Evolutionary conservation across 257 asterid species (phyloP).

Genomic region (Nyctanthes arbortristis): DNA sequence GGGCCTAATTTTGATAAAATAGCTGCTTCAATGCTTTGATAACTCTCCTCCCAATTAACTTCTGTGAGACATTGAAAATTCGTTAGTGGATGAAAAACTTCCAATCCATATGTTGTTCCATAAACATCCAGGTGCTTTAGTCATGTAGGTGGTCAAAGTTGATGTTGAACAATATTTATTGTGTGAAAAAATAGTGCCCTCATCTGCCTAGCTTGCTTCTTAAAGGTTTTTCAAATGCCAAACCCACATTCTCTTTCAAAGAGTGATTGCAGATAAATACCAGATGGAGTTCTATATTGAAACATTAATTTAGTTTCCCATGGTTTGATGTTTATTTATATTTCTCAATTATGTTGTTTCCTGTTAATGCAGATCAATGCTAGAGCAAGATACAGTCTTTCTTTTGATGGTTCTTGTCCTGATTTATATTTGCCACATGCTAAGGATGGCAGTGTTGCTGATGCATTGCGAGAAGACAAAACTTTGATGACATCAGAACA

Average conservation of each 20-base stretch:
- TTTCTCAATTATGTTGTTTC: constrained; percentile 17
- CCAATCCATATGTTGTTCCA: neutral
- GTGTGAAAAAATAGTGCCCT: too few relatives aligned
- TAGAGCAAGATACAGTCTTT: constrained; percentile 84
- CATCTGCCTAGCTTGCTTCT: neutral
- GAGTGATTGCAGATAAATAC: constrained; percentile 4
- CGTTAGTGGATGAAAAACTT: constrained; percentile 4
- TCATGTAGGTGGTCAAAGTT: constrained; percentile 21
- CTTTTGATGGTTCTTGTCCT: constrained; percentile 83
- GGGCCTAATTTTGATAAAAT: constrained; percentile 17
- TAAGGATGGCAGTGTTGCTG: constrained; percentile 38
- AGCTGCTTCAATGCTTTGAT: constrained; percentile 14
- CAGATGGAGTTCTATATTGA: constrained; percentile 11
- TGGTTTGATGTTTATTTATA: constrained; percentile 14
- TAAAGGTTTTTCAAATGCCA: constrained; percentile 9
- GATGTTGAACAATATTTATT: constrained; percentile 19
- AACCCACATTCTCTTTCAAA: constrained; percentile 10
- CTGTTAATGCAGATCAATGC: constrained; percentile 69
- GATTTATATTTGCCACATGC: constrained; percentile 69
- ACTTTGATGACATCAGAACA: constrained; percentile 40
- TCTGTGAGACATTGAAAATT: constrained; percentile 2
- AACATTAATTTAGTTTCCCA: neutral
- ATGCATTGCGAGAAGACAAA: constrained; percentile 36
- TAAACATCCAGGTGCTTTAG: constrained; percentile 6
- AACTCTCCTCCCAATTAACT: constrained; percentile 10